Base-by-base conservation (phyloP, 1,139 yeast genomes). In the Barnettozyma hawaiiensis region DNA sequence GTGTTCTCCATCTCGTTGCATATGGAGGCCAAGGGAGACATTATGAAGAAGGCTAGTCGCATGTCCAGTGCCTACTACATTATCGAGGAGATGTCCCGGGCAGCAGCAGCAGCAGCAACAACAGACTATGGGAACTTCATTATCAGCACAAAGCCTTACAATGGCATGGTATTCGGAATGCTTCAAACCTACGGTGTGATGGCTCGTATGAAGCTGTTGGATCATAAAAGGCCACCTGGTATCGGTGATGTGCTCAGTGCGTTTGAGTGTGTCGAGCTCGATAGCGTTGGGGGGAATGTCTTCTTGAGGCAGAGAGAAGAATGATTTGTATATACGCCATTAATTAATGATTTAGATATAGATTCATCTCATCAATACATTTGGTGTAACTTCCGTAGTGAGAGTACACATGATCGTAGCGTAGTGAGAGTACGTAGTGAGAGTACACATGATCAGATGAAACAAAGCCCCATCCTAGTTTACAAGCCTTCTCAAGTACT, bases 161-260 rank as follows among this genome's bases (percentile, higher is more conserved):
- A 64, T 37, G 74, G 73, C 5, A 46, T 52, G 19, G 68, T 67
- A 6, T 60, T 58, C n/a, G 74, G 74, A 23, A 47, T 60, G 7
- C 47, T 73, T 37, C 47, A 64, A n/a, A 66, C 64, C 12, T 66
- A 59, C 47, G 66, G 70, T 15, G 56, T 66, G 19, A 61, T 62
- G 18, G 67, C 68, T 4, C 56, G 44, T 37, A 58, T 61, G 47
- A 57, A 40, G 31, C 48, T 59, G 20, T 54, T 48, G 24, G 46
- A 50, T 43, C 60, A 53, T 31, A 51, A 42, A 32, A 50, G 42
- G 31, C 55, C 49, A 37, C 71, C 60, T 42, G 55, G 51, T 12
- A 65, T 71, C 31, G 77, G 78, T 4, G 71, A 70, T 36, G 44
- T 58, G 0, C 52, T 71, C 7, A 58, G 57, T n/a, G 58, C 60